A percentile compares a stretch with the other conserved stretches of the same genome.
phyloP scores from a whole-genome alignment of 306 rosid species.

The Quercus bicolor region DNA sequence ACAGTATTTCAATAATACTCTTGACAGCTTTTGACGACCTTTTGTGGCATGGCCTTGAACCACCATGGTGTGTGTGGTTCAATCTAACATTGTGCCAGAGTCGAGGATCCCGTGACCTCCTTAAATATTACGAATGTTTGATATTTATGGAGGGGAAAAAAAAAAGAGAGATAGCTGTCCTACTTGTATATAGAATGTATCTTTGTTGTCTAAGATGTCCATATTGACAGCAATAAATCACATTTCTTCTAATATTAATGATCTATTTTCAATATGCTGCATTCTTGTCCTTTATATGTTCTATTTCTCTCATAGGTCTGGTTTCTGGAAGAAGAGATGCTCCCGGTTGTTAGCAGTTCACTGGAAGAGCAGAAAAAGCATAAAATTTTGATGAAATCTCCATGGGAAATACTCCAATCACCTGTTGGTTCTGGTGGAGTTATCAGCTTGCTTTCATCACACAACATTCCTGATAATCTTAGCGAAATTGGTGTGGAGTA shows the following conservation, averaged over 20 bases:
- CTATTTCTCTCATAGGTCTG: constrained; percentile 50
- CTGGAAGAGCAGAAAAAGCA: constrained; percentile 48
- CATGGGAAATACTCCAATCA: constrained; percentile 85
- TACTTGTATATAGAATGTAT: background rate
- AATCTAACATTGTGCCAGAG: background rate
- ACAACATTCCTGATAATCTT: constrained; percentile 51
- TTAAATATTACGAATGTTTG: background rate
- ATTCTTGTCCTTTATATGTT: background rate
- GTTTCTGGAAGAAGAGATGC: constrained; percentile 88
- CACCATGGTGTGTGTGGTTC: background rate
- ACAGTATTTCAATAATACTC: background rate
- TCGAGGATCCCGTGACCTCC: background rate
- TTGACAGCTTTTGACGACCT: background rate
- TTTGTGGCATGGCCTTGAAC: background rate
- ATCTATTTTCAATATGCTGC: background rate
- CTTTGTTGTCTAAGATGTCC: background rate
- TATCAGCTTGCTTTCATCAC: constrained; percentile 63
- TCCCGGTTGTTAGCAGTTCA: constrained; percentile 70
- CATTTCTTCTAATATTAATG: background rate
- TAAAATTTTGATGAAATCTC: constrained; percentile 86
- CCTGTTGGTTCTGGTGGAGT: constrained; percentile 88
- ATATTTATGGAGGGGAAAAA: background rate
- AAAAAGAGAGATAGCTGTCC: background rate
- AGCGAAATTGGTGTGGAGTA: constrained; percentile 67
- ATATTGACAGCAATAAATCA: background rate